Base-by-base conservation (phyloP, 2,329 filamentous ascomycete genomes). In the Mycosphaerelloides madeirae region DNA sequence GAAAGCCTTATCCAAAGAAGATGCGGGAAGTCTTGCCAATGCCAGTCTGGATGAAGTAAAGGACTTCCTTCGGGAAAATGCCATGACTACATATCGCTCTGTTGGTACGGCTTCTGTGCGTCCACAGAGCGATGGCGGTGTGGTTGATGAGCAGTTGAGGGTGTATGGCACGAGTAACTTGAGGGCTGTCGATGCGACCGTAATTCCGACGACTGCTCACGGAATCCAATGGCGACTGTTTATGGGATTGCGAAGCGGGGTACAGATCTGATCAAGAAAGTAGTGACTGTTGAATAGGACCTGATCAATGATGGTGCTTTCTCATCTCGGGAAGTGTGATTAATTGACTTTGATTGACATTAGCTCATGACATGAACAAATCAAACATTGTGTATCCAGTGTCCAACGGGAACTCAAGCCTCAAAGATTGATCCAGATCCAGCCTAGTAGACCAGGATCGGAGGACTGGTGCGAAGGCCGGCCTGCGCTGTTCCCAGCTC, bases 211-310 rank as follows among this genome's bases (percentile, higher is more conserved):
- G 46, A 70, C 69, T 42, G 68, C 73, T 6, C 70, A 65, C 6
- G 69, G 65, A 73, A 74, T 49, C 73, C 71, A 3, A 68, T 70
- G 47, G 71, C 72, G 42, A 72, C 70, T 3, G 70, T 70, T 0
- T 52, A 72, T 35, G 62, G 61, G 34, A 57, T 70, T 31, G 67
- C 66, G 2, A 67, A 70, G 56, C 69, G 68, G 55, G 66, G 65
- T 0, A 66, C 67, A 8, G 61, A 64, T 40, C 65, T 70, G 39
- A 61, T 72, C 49, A 60, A 59, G 18, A 55, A 54, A 42, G 67
- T n/a, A n/a, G n/a, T n/a, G n/a, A n/a, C n/a, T n/a, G n/a, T n/a
- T n/a, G n/a, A n/a, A n/a, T n/a, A n/a, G n/a, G n/a, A n/a, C n/a
- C n/a, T n/a, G n/a, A n/a, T n/a, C n/a, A n/a, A n/a, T n/a, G n/a